phyloP scores from a whole-genome alignment of 352 stramenopile genomes.

The Elongisporangium prolatum region DNA sequence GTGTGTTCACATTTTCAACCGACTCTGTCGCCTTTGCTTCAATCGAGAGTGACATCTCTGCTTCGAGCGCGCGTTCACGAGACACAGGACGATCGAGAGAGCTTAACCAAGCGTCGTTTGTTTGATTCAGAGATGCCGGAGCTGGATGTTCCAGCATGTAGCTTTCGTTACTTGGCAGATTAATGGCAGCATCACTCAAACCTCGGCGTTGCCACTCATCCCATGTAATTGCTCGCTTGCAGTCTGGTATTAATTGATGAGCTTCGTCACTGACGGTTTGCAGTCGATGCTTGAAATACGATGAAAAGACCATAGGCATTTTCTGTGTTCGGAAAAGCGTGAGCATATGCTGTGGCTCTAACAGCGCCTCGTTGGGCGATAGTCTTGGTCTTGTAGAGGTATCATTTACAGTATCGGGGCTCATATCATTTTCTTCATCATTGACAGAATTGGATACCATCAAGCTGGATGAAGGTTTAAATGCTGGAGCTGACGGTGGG shows the following conservation, averaged over 20 bases:
- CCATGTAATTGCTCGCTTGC: slow-evolving; percentile 17
- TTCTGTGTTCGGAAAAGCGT: slow-evolving; percentile 57
- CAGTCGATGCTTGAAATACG: slow-evolving; percentile 53
- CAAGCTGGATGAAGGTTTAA: slow-evolving; percentile 3
- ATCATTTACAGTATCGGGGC: background rate
- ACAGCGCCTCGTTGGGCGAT: slow-evolving; percentile 17
- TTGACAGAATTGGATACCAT: background rate
- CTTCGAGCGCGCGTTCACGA: background rate
- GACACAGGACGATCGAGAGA: background rate
- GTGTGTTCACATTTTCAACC: slow-evolving; percentile 30
- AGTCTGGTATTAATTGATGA: no score
- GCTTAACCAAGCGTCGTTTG: background rate
- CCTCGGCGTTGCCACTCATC: slow-evolving; percentile 30
- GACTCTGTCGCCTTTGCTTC: no score
- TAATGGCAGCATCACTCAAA: slow-evolving; percentile 5
- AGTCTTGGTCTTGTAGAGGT: background rate
- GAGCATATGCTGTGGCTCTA: slow-evolving; percentile 63
- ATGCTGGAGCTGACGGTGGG: slow-evolving; percentile 21
- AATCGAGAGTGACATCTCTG: slow-evolving; percentile 4
- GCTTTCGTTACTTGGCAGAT: slow-evolving; percentile 14
- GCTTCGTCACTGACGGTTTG: slow-evolving; percentile 11
- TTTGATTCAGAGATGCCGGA: background rate
- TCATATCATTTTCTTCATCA: slow-evolving; percentile 6
- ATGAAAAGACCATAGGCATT: slow-evolving; percentile 58
- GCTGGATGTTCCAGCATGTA: background rate